phyloP scores from a whole-genome alignment of 495 filamentous ascomycete species.

The Penicillium chermesinum region DNA sequence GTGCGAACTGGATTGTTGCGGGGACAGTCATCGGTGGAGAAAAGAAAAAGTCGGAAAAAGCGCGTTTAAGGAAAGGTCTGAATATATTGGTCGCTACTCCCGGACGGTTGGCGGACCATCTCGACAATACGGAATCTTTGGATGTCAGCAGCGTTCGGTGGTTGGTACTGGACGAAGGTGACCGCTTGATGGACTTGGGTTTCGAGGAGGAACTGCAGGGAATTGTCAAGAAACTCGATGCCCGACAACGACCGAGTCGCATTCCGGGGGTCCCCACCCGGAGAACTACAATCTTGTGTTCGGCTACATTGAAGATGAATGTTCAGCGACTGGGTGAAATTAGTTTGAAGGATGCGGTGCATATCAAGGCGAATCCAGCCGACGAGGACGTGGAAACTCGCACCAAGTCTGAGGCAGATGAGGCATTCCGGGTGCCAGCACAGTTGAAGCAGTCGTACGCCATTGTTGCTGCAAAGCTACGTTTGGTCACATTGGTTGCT shows the following conservation, averaged over 20 bases:
- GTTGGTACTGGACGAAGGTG: slow-evolving; percentile 92
- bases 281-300: slow-evolving; percentile 87
- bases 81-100: slow-evolving; percentile 96
- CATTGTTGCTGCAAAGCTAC: slow-evolving; percentile 80
- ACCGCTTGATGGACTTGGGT: slow-evolving; percentile 93
- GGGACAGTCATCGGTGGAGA: slow-evolving; percentile 93
- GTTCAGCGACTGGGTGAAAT: slow-evolving; percentile 89
- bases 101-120: slow-evolving; percentile 80
- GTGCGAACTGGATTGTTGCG: slow-evolving; percentile 82
- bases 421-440: slow-evolving; percentile 73
- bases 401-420: slow-evolving; percentile 41
- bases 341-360: slow-evolving; percentile 86
- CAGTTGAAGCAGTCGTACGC: slow-evolving; percentile 90
- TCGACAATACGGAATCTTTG: slow-evolving; percentile 84
- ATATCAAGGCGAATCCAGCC: slow-evolving; percentile 65
- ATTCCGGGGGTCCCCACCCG: slow-evolving; percentile 61
- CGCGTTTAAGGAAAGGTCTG: slow-evolving; percentile 81
- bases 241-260: slow-evolving; percentile 37
- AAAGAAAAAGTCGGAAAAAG: slow-evolving; percentile 96
- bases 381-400: slow-evolving; percentile 35
- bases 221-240: slow-evolving; percentile 71
- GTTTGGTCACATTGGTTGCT: slow-evolving; percentile 79
- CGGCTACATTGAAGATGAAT: slow-evolving; percentile 94
- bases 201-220: slow-evolving; percentile 84
- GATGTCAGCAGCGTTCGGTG: slow-evolving; percentile 86